A percentile compares a stretch with the other conserved stretches of the same genome.
Evolutionary conservation across 805 yeast species (phyloP).

Genomic region (Cyberlindnera suaveolens): DNA sequence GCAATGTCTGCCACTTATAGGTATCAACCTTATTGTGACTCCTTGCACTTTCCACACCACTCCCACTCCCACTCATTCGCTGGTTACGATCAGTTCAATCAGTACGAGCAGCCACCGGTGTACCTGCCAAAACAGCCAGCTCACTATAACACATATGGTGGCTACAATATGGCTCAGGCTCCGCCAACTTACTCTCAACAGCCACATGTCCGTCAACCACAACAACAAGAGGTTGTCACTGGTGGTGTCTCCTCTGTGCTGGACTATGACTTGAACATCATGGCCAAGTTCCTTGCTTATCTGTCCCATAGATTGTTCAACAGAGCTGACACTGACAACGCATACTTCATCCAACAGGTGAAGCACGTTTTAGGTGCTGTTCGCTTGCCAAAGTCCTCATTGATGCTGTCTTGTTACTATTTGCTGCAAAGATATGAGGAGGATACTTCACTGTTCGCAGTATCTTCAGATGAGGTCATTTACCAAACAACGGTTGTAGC

Average conservation of each 20-base stretch:
- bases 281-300: slow-evolving; percentile 78
- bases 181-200: slow-evolving; percentile 6
- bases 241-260: slow-evolving; percentile 78
- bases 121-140: slow-evolving; percentile 2
- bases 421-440: slow-evolving; percentile 54
- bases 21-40: slow-evolving; percentile 12
- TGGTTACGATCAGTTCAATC: neutral
- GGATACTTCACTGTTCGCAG: slow-evolving; percentile 28
- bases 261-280: slow-evolving; percentile 72
- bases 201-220: slow-evolving; percentile 10
- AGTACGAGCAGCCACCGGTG: slow-evolving; percentile 1
- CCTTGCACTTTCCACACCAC: slow-evolving; percentile 1
- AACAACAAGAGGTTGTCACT: slow-evolving; percentile 19
- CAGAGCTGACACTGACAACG: slow-evolving; percentile 34
- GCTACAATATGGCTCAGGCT: slow-evolving; percentile 5
- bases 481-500: slow-evolving; percentile 59
- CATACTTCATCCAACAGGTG: slow-evolving; percentile 50
- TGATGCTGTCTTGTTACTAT: slow-evolving; percentile 74
- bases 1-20: slow-evolving; percentile 20
- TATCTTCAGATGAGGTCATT: slow-evolving; percentile 29
- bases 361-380: slow-evolving; percentile 77
- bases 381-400: slow-evolving; percentile 76
- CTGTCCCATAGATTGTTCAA: slow-evolving; percentile 64
- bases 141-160: neutral
- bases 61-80: slow-evolving; percentile 1